Evolutionary conservation across 139 green algal species (phyloP).

Genomic region (Closterium sp.): DNA sequence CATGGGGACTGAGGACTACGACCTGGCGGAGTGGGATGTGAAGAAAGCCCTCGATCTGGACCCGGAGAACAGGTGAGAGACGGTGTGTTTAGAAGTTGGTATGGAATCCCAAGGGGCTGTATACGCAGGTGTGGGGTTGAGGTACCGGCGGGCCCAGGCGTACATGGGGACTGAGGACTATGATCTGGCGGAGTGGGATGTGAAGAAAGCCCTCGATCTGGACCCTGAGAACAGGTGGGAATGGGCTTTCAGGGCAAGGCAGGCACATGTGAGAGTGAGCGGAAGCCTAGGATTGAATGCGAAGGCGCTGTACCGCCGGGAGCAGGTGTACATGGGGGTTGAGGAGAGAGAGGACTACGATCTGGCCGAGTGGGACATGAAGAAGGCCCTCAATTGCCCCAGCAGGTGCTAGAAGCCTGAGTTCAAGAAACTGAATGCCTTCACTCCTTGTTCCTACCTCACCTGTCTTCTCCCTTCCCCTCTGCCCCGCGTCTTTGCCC

Average conservation of each 20-base stretch:
- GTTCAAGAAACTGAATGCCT: too few species aligned
- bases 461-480: not conserved
- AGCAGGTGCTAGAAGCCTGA: too few species aligned
- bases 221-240: constrained; percentile 47
- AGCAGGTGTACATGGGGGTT: constrained; percentile 59
- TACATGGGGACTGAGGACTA: constrained; percentile 38
- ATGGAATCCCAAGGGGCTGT: not conserved
- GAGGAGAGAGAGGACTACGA: too few species aligned
- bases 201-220: constrained; percentile 47
- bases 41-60: constrained; percentile 47
- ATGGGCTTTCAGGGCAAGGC: not conserved
- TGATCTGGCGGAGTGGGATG: constrained; percentile 33
- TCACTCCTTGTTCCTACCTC: too few species aligned
- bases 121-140: not conserved
- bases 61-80: constrained; percentile 44
- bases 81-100: too few species aligned
- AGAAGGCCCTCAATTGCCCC: constrained; percentile 34
- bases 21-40: constrained; percentile 42
- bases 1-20: constrained; percentile 33
- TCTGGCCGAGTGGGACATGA: constrained; percentile 34
- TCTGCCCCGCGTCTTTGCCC: not conserved
- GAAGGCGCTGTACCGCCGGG: constrained; percentile 89
- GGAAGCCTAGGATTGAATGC: constrained; percentile 73
- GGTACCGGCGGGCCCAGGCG: constrained; percentile 80
- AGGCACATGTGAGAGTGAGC: not conserved